Conservation (phyloP, 2,329 filamentous ascomycete genomes). For the Nemania sp. region DNA sequence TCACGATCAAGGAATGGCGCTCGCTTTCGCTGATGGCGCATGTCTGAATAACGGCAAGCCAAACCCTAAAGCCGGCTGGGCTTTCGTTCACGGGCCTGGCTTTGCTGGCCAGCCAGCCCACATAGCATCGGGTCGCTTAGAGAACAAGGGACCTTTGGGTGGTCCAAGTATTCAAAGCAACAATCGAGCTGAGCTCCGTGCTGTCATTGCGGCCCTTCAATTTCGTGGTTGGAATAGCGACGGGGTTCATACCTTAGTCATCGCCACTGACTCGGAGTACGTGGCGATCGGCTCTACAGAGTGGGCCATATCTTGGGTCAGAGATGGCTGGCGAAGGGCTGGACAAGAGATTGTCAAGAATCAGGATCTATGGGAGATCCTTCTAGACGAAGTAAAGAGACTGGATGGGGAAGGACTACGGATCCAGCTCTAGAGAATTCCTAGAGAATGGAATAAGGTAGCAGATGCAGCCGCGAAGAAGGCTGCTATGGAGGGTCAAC, state of each 20-base stretch:
- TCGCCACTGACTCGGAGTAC: conserved; percentile 60
- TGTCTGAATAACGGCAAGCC: conserved; percentile 49
- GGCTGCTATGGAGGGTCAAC: conserved; percentile 15
- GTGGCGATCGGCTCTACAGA: conserved; percentile 51
- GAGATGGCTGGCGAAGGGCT: conserved; percentile 50
- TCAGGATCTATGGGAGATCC: conserved; percentile 55
- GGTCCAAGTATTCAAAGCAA: conserved; percentile 47
- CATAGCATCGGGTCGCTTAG: conserved; percentile 43
- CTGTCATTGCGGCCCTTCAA: conserved; percentile 55
- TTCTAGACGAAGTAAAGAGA: conserved; percentile 49
- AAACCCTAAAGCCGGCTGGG: conserved; percentile 48
- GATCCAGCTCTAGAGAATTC: conserved; percentile 55
- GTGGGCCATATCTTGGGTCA: conserved; percentile 50
- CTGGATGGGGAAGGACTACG: conserved; percentile 37
- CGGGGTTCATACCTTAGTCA: conserved; percentile 44
- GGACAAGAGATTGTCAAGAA: conserved; percentile 49
- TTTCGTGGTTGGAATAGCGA: conserved; percentile 34
- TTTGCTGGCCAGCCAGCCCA: conserved; percentile 16
- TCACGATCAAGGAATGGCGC: conserved; percentile 28
- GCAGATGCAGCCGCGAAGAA: conserved; percentile 46
- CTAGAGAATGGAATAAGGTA: conserved; percentile 46
- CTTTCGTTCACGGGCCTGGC: conserved; percentile 40
- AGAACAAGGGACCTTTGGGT: conserved; percentile 49
- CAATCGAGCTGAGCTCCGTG: conserved; percentile 61
- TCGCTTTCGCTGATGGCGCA: conserved; percentile 53